phyloP scores from a whole-genome alignment of 2,329 filamentous ascomycete species.

The Colletotrichum sp. region DNA sequence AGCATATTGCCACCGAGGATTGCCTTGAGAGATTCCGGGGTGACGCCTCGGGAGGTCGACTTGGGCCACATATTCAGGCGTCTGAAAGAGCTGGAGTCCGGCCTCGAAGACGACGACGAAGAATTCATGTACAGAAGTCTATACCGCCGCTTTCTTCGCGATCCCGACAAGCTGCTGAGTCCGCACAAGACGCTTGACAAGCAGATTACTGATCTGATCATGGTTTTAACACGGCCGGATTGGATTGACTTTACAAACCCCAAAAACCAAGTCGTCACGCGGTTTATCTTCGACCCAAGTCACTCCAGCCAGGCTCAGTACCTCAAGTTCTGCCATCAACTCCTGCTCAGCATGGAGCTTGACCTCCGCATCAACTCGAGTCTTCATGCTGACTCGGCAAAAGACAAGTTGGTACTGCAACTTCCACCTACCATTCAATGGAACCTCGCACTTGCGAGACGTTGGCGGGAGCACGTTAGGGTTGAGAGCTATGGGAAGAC shows the following conservation, averaged over 20 bases:
- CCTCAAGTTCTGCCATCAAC: slow-evolving; percentile 75
- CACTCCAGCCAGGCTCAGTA: slow-evolving; percentile 62
- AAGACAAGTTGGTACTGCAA: slow-evolving; percentile 66
- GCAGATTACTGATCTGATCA: slow-evolving; percentile 75
- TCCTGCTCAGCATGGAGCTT: slow-evolving; percentile 75
- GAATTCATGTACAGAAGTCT: slow-evolving; percentile 66
- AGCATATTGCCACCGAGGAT: slow-evolving; percentile 61
- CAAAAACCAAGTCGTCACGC: slow-evolving; percentile 75
- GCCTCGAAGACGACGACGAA: slow-evolving; percentile 61
- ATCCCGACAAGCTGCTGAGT: slow-evolving; percentile 65
- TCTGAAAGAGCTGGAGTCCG: slow-evolving; percentile 61
- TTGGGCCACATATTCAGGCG: slow-evolving; percentile 63
- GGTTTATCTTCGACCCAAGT: slow-evolving; percentile 70
- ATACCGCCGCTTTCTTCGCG: slow-evolving; percentile 71
- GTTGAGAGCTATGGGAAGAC: slow-evolving; percentile 64
- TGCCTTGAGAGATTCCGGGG: slow-evolving; percentile 61
- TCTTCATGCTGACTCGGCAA: slow-evolving; percentile 65
- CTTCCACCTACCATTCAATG: slow-evolving; percentile 75
- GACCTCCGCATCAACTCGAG: slow-evolving; percentile 71
- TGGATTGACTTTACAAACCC: slow-evolving; percentile 77
- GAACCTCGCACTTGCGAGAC: slow-evolving; percentile 74
- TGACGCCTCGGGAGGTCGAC: slow-evolving; percentile 65
- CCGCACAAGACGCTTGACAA: slow-evolving; percentile 70
- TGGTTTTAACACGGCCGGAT: slow-evolving; percentile 68
- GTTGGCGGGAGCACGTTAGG: slow-evolving; percentile 74